phyloP scores from a whole-genome alignment of 2,329 filamentous ascomycete species.

The Cucurbitaria berberidis region DNA sequence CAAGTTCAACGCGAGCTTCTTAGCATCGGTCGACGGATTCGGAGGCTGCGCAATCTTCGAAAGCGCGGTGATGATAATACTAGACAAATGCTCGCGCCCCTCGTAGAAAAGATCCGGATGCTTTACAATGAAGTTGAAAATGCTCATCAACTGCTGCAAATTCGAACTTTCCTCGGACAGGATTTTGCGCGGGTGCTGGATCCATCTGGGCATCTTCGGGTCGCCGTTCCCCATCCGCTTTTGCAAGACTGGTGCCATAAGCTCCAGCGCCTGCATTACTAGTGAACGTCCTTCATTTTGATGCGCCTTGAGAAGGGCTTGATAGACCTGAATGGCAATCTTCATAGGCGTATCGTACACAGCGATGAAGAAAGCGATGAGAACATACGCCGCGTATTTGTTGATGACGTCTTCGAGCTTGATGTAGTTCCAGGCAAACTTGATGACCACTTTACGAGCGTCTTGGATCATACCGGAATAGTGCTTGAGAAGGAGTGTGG shows the following conservation, averaged over 20 bases:
- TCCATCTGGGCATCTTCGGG: constrained; percentile 83
- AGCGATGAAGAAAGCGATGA: constrained; percentile 97
- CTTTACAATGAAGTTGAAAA: constrained; percentile 94
- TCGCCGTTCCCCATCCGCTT: constrained; percentile 75
- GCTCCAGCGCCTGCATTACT: constrained; percentile 91
- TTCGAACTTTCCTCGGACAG: constrained; percentile 94
- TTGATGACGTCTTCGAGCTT: constrained; percentile 96
- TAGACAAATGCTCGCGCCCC: constrained; percentile 86
- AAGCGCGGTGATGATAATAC: constrained; percentile 85
- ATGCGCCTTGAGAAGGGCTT: constrained; percentile 86
- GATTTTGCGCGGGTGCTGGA: constrained; percentile 86
- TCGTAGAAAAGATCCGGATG: constrained; percentile 96
- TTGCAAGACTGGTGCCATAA: constrained; percentile 92
- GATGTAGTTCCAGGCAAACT: constrained; percentile 99
- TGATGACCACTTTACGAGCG: constrained; percentile 95
- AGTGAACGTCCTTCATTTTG: constrained; percentile 92
- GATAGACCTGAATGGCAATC: constrained; percentile 94
- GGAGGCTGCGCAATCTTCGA: constrained; percentile 85
- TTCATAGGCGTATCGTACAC: constrained; percentile 96
- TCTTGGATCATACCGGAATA: constrained; percentile 88
- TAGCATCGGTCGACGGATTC: constrained; percentile 87
- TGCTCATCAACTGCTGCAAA: constrained; percentile 92
- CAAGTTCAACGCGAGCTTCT: constrained; percentile 87
- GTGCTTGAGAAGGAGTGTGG: constrained; percentile 93
- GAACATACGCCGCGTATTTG: constrained; percentile 96